Evolutionary conservation across 805 yeast species (phyloP), one percentile per base, ranked within the genome.

Genomic region (Candida peoriensis): DNA sequence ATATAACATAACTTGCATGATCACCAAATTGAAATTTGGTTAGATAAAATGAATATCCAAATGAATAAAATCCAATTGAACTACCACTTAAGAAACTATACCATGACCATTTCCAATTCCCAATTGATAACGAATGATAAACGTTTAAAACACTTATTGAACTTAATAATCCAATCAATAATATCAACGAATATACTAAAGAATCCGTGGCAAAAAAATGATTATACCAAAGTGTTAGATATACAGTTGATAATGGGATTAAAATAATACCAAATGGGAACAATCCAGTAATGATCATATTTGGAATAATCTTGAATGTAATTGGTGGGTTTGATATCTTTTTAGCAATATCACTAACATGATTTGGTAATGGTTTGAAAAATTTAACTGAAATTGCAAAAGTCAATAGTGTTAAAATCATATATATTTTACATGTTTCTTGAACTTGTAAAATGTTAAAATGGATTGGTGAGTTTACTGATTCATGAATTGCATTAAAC

Each of bases 71-170:
- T 15, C 57, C 60, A 14, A 53, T 38, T n/a, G 53, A 39, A 6
- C 43, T 31, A 4, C 59, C 60, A 35, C 46, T 45, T 8, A 44
- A 21, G 42, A 55, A 44, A 3, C 50, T 37, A 16, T 43, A 38
- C 59, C 59, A 54, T 7, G 44, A 47, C 61, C 61, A 56, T 28
- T 46, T 49, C 58, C 60, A 53, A 28, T 54, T 48, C 13, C 60
- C 60, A 14, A 46, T 41, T 19, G 49, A 34, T 10, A 55, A 32
- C 10, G 48, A 39, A 19, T 53, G 41, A 30, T 50, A 47, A 20
- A 50, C 30, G 37, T 51, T 48, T 28, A 55, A 21, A 2, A 39
- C 36, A 7, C 47, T 47, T 19, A 52, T 47, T 16, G 46, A 16
- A 6, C 33, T 26, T 6, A 48, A 29, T 12, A 56, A 23, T 1